Base-by-base conservation (phyloP, 2,329 filamentous ascomycete genomes). In the Stagonosporopsis tanaceti region DNA sequence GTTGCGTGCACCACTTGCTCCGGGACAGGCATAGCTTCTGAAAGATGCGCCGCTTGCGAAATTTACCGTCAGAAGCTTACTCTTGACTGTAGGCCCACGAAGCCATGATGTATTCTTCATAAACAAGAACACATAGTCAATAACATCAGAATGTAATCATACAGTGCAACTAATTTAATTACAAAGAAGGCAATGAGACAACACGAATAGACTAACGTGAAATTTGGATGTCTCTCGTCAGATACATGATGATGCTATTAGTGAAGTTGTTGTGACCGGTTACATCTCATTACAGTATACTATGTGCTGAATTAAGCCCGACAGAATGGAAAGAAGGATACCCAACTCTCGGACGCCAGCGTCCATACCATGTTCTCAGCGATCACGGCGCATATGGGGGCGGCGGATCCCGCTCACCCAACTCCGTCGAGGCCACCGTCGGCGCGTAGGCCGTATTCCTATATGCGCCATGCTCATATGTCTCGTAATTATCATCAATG, bases 401-500 rank as follows among this genome's bases (percentile, higher is more conserved):
- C 4, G 67, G 67, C 7, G 65, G 61, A 35, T 63, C 65, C 12
- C 34, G 59, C 50, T 69, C 67, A 9, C 67, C 67, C 28, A 69
- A 42, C 32, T 67, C 60, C 27, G 67, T 69, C 1, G 64, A 67
- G 15, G 57, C 66, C 37, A 54, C 58, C 1, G 67, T 68, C 0
- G 62, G 59, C 9, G 64, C 63, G 48, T 68, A 67, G 3, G 34
- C 39, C 24, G 56, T 37, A 9, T 47, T n/a, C 9, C 50, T 12
- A 15, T 51, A 46, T 15, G 37, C 32, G 6, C 34, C 50, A 52
- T 63, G 44, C 22, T 35, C 53, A 11, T 72, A 70, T 2, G 64
- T 64, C 55, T 75, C 69, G 68, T 68, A 72, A 17, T 70, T 67
- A 15, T 71, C 68, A 37, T 71, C 68, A 0, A 67, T 42, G 2